These are phyloP conservation scores for Aspergillus bertholletiae DNA, from an alignment of 495 filamentous ascomycete genomes.

Conservation along the genomic window DNA sequence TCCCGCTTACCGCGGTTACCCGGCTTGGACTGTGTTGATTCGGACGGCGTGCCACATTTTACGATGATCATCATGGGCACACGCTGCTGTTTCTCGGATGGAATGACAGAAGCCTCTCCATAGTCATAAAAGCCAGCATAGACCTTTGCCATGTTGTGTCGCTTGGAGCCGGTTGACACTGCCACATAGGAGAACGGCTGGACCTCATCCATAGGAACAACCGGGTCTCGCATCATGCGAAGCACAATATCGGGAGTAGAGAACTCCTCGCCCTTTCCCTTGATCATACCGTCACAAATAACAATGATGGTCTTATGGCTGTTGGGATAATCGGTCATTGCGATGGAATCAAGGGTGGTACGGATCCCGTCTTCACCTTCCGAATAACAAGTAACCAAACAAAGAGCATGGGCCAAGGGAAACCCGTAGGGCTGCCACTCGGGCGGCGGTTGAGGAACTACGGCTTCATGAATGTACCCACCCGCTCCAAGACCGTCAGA, in stretches of 20 bases:
- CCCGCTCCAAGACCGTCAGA: conserved; percentile 76
- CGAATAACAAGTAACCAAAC: conserved; percentile 95
- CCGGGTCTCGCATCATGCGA: conserved; percentile 91
- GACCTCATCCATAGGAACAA: conserved; percentile 73
- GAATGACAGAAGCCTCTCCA: conserved; percentile 72
- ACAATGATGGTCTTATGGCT: conserved; percentile 96
- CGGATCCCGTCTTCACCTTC: conserved; percentile 91
- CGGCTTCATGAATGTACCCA: conserved; percentile 91
- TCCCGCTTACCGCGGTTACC: conserved; percentile 98
- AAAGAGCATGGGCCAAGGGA: conserved; percentile 89
- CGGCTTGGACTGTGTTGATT: conserved; percentile 75
- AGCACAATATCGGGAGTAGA: conserved; percentile 89
- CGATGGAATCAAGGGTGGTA: conserved; percentile 93
- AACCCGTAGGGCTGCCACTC: conserved; percentile 97
- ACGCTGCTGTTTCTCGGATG: conserved; percentile 85
- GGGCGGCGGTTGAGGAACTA: conserved; percentile 95
- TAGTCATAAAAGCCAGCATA: conserved; percentile 99
- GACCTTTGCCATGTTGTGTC: conserved; percentile 99
- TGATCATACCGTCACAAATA: conserved; percentile 97
- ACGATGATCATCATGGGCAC: conserved; percentile 99
- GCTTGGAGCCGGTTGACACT: conserved; percentile 91
- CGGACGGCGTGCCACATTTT: conserved; percentile 91
- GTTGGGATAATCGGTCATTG: conserved; percentile 97
- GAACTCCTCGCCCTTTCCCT: conserved; percentile 83
- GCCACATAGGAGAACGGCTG: conserved; percentile 92